Evolutionary conservation across 768 basidiomycete species (phyloP).

Genomic region (Tremella fuciformis): DNA sequence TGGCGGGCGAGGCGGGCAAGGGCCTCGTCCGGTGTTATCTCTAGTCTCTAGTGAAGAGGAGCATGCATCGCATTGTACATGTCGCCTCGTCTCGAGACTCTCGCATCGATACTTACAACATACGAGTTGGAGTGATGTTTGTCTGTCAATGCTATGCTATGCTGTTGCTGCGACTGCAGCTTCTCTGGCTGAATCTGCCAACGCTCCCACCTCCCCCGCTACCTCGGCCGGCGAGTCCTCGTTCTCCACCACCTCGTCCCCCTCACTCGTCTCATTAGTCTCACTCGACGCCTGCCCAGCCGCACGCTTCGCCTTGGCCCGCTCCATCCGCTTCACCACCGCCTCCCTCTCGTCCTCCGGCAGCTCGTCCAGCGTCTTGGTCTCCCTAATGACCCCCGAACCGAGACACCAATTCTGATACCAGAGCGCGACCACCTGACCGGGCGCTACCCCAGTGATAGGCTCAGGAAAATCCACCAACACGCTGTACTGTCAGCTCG

Average conservation of each 20-base stretch:
- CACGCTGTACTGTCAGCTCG: slow-evolving; percentile 30
- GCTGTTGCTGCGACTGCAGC: no score
- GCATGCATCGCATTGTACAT: not conserved
- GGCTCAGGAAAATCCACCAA: slow-evolving; percentile 61
- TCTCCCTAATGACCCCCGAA: slow-evolving; percentile 64
- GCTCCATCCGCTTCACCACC: not conserved
- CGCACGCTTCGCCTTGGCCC: not conserved
- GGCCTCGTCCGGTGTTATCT: slow-evolving; percentile 79
- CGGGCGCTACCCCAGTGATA: slow-evolving; percentile 65
- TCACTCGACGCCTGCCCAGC: not conserved
- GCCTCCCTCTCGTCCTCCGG: not conserved
- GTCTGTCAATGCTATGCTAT: no score
- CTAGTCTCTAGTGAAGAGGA: slow-evolving; percentile 16
- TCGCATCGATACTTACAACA: no score
- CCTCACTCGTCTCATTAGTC: not conserved
- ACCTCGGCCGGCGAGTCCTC: not conserved
- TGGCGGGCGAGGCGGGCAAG: slow-evolving; percentile 62
- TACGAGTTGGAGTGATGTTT: no score
- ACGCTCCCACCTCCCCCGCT: not conserved
- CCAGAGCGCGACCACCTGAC: slow-evolving; percentile 76
- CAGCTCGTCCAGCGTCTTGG: slow-evolving; percentile 10
- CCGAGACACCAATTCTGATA: slow-evolving; percentile 77
- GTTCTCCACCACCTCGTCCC: not conserved
- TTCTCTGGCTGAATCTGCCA: no score
- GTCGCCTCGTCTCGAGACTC: slow-evolving; percentile 2